phyloP scores from a whole-genome alignment of 176 grass and related monocot species.

The Aegilops sharonensis region DNA sequence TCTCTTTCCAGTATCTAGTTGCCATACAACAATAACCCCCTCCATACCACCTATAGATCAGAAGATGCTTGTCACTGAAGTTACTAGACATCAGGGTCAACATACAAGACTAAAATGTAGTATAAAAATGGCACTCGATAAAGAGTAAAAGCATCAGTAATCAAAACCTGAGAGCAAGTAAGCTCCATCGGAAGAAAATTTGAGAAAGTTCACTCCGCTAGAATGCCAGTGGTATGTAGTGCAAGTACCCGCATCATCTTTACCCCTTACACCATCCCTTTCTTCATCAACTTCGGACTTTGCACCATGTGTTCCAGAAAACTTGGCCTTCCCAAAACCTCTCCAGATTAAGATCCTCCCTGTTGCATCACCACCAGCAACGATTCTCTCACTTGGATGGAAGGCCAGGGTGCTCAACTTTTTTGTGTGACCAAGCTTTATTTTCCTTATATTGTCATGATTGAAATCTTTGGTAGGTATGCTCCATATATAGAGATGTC shows the following conservation, averaged over 20 bases:
- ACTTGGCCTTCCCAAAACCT: constrained; percentile 64
- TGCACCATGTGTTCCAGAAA: constrained; percentile 35
- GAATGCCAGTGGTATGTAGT: constrained; percentile 93
- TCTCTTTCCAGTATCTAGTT: constrained; percentile 88
- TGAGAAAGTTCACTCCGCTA: constrained; percentile 63
- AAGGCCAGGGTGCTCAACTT: constrained; percentile 62
- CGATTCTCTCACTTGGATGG: constrained; percentile 70
- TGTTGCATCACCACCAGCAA: constrained; percentile 76
- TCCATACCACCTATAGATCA: constrained; percentile 76
- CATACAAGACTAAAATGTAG: neutral
- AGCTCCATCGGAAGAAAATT: constrained; percentile 78
- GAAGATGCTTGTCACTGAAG: constrained; percentile 6
- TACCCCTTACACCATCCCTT: constrained; percentile 63
- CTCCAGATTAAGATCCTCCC: constrained; percentile 88
- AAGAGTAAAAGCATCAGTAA: constrained; percentile 1
- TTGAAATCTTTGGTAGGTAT: constrained; percentile 61
- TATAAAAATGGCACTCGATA: neutral
- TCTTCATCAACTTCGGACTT: constrained; percentile 47
- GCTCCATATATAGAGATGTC: constrained; percentile 73
- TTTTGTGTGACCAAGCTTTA: constrained; percentile 82
- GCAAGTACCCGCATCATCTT: constrained; percentile 76
- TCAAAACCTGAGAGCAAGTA: constrained; percentile 88
- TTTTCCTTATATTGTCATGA: constrained; percentile 60
- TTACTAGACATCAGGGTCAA: neutral
- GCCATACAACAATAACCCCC: constrained; percentile 98